phyloP scores from a whole-genome alignment of 345 rosid genomes.

The Eucalyptus caleyi region DNA sequence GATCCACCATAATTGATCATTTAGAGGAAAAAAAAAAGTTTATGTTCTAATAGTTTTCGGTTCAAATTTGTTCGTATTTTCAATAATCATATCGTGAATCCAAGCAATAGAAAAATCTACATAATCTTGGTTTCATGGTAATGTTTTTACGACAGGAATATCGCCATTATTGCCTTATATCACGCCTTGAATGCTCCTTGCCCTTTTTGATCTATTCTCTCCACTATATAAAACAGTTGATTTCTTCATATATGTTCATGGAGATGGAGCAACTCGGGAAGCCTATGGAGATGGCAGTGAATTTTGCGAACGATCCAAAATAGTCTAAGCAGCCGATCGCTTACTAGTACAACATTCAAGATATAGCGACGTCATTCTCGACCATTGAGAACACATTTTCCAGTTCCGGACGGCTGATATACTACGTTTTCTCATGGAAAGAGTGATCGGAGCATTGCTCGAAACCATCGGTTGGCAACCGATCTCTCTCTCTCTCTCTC shows the following conservation, averaged over 20 bases:
- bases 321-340: not conserved
- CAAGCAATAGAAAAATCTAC: not conserved
- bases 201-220: not conserved
- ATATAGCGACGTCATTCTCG: not conserved
- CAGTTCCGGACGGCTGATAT: not conserved
- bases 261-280: not conserved
- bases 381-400: not conserved
- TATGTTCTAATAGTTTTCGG: accelerated
- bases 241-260: not conserved
- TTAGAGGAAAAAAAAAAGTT: too few species aligned
- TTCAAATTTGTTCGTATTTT: too few species aligned
- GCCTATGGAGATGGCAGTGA: not conserved
- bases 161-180: not conserved
- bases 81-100: not conserved
- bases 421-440: not conserved
- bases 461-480: not conserved
- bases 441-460: not conserved
- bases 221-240: not conserved
- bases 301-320: not conserved
- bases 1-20: not conserved
- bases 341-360: not conserved
- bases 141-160: not conserved
- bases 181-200: not conserved
- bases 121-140: not conserved
- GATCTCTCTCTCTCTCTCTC: not conserved